Conservation (phyloP, 352 stramenopile species). For the Phytopythium helicoides region DNA sequence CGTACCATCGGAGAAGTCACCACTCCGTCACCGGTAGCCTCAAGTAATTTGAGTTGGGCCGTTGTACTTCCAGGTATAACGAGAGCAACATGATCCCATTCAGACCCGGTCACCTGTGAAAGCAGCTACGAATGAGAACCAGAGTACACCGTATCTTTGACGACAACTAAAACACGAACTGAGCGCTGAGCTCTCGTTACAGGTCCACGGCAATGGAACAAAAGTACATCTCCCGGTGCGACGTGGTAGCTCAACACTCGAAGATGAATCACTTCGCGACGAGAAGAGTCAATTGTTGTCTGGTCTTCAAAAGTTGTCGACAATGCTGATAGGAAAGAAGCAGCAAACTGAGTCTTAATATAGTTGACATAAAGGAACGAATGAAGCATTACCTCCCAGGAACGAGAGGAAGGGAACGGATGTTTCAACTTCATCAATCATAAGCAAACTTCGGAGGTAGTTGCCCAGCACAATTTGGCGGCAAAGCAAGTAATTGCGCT, state of each 20-base stretch:
- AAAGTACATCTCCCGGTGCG: conserved; percentile 42
- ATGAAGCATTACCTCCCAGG: conserved; percentile 34
- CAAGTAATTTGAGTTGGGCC: conserved; percentile 35
- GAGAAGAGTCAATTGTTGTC: neutral
- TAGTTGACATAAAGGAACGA: neutral
- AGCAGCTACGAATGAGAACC: neutral
- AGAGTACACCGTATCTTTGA: neutral
- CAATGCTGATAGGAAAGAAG: neutral
- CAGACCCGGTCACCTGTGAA: conserved; percentile 43
- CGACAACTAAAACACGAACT: conserved; percentile 11
- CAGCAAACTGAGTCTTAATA: neutral
- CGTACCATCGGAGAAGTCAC: conserved; percentile 44
- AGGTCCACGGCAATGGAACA: conserved; percentile 53
- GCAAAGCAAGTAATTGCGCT: conserved; percentile 37
- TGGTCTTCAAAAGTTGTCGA: conserved; percentile 6
- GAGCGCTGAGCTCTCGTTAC: conserved; percentile 49
- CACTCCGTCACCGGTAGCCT: conserved; percentile 67
- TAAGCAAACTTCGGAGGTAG: conserved; percentile 44
- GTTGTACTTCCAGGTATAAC: conserved; percentile 30
- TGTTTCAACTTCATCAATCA: conserved; percentile 34
- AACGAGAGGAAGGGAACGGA: conserved; percentile 52
- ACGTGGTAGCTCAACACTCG: conserved; percentile 59
- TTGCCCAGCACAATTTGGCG: conserved; percentile 34
- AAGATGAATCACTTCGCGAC: conserved; percentile 53
- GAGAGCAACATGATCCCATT: conserved; percentile 68